These are phyloP conservation scores for Nemania abortiva DNA, from an alignment of 2,329 filamentous ascomycete genomes.

Conservation along the genomic window DNA sequence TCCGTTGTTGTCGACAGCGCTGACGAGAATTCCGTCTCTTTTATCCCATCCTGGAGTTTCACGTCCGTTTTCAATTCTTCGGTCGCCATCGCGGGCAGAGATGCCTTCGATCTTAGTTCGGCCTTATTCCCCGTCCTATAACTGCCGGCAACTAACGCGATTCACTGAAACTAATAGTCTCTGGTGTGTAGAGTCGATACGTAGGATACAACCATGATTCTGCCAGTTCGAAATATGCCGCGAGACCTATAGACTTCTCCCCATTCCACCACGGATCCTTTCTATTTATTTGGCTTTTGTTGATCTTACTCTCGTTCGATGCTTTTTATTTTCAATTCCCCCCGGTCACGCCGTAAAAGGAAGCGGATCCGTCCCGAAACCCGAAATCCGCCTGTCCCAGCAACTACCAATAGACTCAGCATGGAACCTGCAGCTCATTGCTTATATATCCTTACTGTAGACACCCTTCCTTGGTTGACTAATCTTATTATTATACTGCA, in stretches of 20 bases:
- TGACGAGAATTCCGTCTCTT: constrained; percentile 19
- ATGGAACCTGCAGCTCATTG: background rate
- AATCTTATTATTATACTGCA: background rate
- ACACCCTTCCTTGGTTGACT: background rate
- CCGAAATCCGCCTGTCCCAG: constrained; percentile 23
- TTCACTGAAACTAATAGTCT: background rate
- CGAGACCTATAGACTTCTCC: background rate
- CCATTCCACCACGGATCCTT: background rate
- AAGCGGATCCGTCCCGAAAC: constrained; percentile 12
- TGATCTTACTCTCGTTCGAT: background rate
- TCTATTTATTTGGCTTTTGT: constrained; percentile 13
- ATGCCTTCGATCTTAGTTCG: constrained; percentile 5
- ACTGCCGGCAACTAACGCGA: background rate
- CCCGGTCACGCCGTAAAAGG: background rate
- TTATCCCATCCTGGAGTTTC: background rate
- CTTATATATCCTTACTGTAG: background rate
- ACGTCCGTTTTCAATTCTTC: constrained; percentile 6
- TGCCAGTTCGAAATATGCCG: background rate
- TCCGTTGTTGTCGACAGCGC: constrained; percentile 16
- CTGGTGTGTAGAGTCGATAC: background rate
- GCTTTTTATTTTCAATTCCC: background rate
- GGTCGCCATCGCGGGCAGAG: constrained; percentile 13
- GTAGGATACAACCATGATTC: background rate
- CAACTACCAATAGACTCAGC: background rate
- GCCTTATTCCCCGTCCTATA: background rate